Evolutionary conservation across 345 rosid species (phyloP).

Genomic region (Boechera divaricarpa): DNA sequence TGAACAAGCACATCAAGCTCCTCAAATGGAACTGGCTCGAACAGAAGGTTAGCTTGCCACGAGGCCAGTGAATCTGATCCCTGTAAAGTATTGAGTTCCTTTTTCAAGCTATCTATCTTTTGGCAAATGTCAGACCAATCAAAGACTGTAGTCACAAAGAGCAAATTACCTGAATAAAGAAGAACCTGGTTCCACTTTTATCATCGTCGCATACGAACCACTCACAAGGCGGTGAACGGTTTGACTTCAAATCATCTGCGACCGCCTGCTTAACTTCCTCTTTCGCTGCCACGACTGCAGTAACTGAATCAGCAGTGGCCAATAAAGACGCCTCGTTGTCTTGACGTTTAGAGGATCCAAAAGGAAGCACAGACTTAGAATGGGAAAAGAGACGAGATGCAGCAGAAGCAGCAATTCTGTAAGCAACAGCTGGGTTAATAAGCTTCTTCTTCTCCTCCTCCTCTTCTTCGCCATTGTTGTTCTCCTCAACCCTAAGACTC

Average conservation of each 20-base stretch:
- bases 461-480: slow-evolving; percentile 40
- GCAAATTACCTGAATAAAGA: slow-evolving; percentile 80
- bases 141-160: not conserved
- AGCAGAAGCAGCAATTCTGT: slow-evolving; percentile 80
- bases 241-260: slow-evolving; percentile 85
- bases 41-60: slow-evolving; percentile 94
- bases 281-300: slow-evolving; percentile 94
- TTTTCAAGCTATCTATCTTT: not conserved
- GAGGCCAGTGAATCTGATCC: slow-evolving; percentile 94
- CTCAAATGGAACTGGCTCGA: slow-evolving; percentile 93
- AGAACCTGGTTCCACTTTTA: slow-evolving; percentile 69
- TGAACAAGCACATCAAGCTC: slow-evolving; percentile 84
- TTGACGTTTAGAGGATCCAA: slow-evolving; percentile 47
- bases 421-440: slow-evolving; percentile 72
- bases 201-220: slow-evolving; percentile 97
- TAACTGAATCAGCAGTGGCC: slow-evolving; percentile 95
- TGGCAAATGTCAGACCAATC: not conserved
- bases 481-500: slow-evolving; percentile 49
- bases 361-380: slow-evolving; percentile 67
- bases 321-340: slow-evolving; percentile 61
- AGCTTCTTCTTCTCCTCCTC: slow-evolving; percentile 51
- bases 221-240: slow-evolving; percentile 79
- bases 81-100: slow-evolving; percentile 43
- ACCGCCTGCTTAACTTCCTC: slow-evolving; percentile 98
- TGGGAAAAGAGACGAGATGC: slow-evolving; percentile 86